Evolutionary conservation across 176 grass and related monocot genomes (phyloP).

Genomic region (Canna indica): DNA sequence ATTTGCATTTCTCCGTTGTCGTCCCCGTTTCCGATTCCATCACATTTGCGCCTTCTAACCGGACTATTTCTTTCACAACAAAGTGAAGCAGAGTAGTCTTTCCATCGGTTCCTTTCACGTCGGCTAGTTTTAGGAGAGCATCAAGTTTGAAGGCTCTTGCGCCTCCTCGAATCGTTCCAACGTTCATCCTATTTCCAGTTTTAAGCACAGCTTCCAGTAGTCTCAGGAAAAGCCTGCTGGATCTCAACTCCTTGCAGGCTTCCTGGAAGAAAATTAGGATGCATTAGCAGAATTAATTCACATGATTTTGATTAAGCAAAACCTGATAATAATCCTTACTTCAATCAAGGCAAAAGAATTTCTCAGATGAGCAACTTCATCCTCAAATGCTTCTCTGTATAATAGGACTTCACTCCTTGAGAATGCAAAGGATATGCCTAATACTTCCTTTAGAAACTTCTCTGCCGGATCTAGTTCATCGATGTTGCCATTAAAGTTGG

Average conservation of each 20-base stretch:
- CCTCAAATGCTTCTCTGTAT: conserved; percentile 74
- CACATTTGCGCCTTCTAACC: conserved; percentile 27
- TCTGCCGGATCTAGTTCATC: conserved; percentile 53
- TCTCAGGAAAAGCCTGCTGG: conserved; percentile 81
- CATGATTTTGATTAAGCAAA: background rate
- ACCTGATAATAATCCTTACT: conserved; percentile 19
- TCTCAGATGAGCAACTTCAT: conserved; percentile 65
- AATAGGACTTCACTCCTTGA: conserved; percentile 66
- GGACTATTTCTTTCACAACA: conserved; percentile 80
- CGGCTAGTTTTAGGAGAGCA: conserved; percentile 80
- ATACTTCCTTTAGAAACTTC: conserved; percentile 50
- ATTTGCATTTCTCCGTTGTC: background rate
- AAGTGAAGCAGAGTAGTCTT: conserved; percentile 93
- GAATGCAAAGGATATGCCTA: conserved; percentile 65
- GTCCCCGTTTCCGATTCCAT: background rate
- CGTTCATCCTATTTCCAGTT: conserved; percentile 96
- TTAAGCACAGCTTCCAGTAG: conserved; percentile 97
- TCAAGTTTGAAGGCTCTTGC: conserved; percentile 97
- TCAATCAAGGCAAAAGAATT: conserved; percentile 71
- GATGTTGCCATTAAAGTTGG: conserved; percentile 39
- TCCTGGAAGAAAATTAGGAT: conserved; percentile 30
- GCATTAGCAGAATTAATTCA: background rate
- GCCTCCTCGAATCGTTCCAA: conserved; percentile 65
- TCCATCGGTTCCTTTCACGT: conserved; percentile 88
- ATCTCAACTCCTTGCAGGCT: conserved; percentile 85